Conservation (phyloP, 1,139 yeast species). For the Starmera stellimalicola region DNA sequence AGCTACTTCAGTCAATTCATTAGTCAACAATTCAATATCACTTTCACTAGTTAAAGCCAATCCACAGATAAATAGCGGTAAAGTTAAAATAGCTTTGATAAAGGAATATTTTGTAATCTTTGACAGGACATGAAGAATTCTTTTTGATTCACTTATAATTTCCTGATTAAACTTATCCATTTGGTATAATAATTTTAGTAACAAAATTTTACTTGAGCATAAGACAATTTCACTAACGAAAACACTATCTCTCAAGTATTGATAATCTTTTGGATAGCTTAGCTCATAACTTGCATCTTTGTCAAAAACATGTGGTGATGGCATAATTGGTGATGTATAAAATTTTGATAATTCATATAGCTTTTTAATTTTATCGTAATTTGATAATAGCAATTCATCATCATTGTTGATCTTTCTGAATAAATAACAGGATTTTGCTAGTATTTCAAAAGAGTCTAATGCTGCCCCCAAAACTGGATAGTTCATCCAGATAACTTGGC, state of each 20-base stretch:
- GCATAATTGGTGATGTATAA: slow-evolving; percentile 3
- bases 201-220: slow-evolving; percentile 10
- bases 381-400: slow-evolving; percentile 3
- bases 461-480: slow-evolving; percentile 29
- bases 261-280: slow-evolving; percentile 6
- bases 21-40: slow-evolving; percentile 5
- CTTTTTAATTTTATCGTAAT: slow-evolving; percentile 5
- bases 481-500: slow-evolving; percentile 26
- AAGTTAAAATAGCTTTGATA: slow-evolving; percentile 8
- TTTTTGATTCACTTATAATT: slow-evolving; percentile 8
- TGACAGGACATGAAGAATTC: slow-evolving; percentile 4
- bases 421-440: slow-evolving; percentile 32
- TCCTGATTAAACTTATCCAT: slow-evolving; percentile 4
- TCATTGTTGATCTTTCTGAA: slow-evolving; percentile 19
- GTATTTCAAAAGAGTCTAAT: slow-evolving; percentile 27
- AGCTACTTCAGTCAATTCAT: slow-evolving; percentile 4
- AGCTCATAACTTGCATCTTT: slow-evolving; percentile 12
- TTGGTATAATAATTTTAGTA: slow-evolving; percentile 8
- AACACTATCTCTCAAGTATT: slow-evolving; percentile 11
- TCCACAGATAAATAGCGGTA: slow-evolving; percentile 16
- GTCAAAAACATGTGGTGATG: not conserved
- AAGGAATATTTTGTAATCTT: slow-evolving; percentile 4
- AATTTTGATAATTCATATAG: slow-evolving; percentile 12
- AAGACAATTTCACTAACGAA: slow-evolving; percentile 12
- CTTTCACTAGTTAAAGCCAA: slow-evolving; percentile 6